Evolutionary conservation across 2,329 filamentous ascomycete genomes (phyloP).

Genomic region (Sclerotinia subarctica): DNA sequence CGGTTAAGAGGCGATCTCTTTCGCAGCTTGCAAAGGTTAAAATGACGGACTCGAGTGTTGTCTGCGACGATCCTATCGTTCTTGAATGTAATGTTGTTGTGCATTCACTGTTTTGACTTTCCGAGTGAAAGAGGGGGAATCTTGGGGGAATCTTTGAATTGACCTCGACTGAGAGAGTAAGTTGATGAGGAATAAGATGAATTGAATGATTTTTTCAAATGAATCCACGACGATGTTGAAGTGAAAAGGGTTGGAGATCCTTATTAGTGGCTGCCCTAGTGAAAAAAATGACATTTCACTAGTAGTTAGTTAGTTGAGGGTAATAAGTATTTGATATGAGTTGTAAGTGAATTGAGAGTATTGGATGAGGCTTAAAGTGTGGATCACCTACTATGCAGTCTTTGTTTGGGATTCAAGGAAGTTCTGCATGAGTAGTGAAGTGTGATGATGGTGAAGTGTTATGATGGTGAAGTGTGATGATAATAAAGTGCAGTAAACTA

Average conservation of each 20-base stretch:
- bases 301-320: not conserved
- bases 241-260: not conserved
- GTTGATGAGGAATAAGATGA: not conserved
- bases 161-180: not conserved
- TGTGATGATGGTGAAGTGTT: not conserved
- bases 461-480: no score
- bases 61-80: not conserved
- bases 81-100: not conserved
- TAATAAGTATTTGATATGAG: not conserved
- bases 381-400: not conserved
- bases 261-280: not conserved
- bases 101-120: not conserved
- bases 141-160: not conserved
- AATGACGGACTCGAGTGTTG: no score
- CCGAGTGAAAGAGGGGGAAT: not conserved
- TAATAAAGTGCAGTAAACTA: no score
- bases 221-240: not conserved
- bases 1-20: not conserved
- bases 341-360: not conserved
- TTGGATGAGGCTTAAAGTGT: not conserved
- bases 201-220: not conserved
- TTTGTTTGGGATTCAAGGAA: not conserved
- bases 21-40: not conserved
- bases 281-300: not conserved
- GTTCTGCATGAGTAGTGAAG: not conserved